Evolutionary conservation across 495 filamentous ascomycete species (phyloP).

Genomic region (Paragyromitra xinjiangensis): DNA sequence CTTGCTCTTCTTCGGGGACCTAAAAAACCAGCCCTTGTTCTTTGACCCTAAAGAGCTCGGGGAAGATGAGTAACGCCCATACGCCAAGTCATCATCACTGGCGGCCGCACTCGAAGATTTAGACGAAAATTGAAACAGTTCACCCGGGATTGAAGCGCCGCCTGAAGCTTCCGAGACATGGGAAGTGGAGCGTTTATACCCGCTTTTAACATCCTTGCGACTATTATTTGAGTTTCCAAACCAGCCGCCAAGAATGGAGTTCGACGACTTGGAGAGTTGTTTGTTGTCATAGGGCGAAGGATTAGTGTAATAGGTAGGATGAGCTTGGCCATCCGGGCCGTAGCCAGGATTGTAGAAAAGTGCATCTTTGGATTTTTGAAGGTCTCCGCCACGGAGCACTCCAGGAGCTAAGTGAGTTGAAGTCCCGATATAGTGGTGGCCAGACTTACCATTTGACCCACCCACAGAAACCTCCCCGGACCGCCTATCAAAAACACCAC

Average conservation of each 20-base stretch:
- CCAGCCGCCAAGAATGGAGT: constrained; percentile 38
- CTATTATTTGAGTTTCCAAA: constrained; percentile 26
- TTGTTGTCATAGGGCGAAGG: neutral
- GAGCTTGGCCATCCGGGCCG: constrained; percentile 37
- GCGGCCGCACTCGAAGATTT: constrained; percentile 20
- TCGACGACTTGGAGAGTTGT: constrained; percentile 23
- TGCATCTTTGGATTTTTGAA: constrained; percentile 16
- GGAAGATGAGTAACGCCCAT: constrained; percentile 41
- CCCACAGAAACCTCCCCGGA: constrained; percentile 19
- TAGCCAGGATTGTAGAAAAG: constrained; percentile 53
- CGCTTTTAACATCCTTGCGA: constrained; percentile 21
- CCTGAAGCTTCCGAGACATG: constrained; percentile 27
- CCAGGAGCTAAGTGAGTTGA: constrained; percentile 16
- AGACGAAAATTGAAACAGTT: constrained; percentile 36
- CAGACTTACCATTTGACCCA: constrained; percentile 26
- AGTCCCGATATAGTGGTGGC: constrained; percentile 5
- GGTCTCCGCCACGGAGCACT: constrained; percentile 34
- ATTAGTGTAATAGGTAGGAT: constrained; percentile 40
- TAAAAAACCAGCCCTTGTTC: constrained; percentile 31
- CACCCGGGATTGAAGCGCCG: constrained; percentile 15
- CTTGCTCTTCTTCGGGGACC: neutral
- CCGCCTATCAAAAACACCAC: neutral
- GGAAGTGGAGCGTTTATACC: neutral
- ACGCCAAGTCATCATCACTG: constrained; percentile 39
- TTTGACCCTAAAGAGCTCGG: constrained; percentile 37